Base-by-base conservation (phyloP, 129 eudicot species). In the Arctium minus region DNA sequence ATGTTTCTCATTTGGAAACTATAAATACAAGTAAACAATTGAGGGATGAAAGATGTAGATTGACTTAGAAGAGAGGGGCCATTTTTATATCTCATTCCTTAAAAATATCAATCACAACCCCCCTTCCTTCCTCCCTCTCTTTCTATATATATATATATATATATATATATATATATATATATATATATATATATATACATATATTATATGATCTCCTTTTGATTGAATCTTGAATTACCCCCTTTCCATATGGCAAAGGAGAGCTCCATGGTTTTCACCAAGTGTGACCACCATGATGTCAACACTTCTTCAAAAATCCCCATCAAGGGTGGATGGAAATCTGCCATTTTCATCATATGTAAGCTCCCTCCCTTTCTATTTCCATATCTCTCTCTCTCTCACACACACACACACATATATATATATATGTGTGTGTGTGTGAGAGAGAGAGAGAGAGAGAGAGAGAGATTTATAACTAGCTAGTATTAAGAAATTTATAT, bases 261-360 rank as follows among this genome's bases (percentile, higher is more conserved):
- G 29, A 80, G 70, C 18, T 67, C 84, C 37, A 39, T 74, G 76
- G 84, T 38, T 75, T 11, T 80, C 73, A 40, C 67, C 72, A 80
- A 70, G 70, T 27, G 40, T 80, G 74, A 75, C 56, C 70, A 50
- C 4, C 62, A 35, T 48, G 81, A 79, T 75, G 72, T 75, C 40
- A 74, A 85, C 56, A 3, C 42, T 22, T 78, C 40, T 36, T 8
- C 87, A 42, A 73, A 29, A 70, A 79, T 31, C 70, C 78, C 86
- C 77, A 68, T 72, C 82, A 90, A 76, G 50, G 94, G 93, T 75
- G 94, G 92, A 77, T 93, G 97, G 96, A 93, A 79, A 83, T 86
- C 97, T 5, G 97, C 96, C 92, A 83, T 93, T 72, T 93, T 88
- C 87, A 91, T 93, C 85, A 93, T 93, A 1, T 93, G 97, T 93